phyloP scores from a whole-genome alignment of 1,284 basidiomycete species.

The Cryptococcus jaspeensis region DNA sequence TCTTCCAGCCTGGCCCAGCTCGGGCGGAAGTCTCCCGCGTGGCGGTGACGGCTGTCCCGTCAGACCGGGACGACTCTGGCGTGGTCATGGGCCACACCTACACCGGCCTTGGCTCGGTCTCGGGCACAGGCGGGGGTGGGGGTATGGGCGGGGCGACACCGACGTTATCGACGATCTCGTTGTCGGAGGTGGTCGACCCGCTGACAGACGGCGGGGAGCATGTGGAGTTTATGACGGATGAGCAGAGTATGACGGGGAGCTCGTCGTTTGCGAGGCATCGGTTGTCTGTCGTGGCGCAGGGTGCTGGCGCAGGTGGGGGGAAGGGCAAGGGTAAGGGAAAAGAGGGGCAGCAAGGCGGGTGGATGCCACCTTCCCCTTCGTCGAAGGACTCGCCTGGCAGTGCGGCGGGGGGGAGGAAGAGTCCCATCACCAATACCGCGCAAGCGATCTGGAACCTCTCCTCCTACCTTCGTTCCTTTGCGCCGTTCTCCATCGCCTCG shows the following conservation, averaged over 20 bases:
- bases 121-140: no score
- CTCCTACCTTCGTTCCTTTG: slow-evolving; percentile 38
- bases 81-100: slow-evolving; percentile 7
- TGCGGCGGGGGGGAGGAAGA: not conserved
- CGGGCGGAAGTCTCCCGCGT: slow-evolving; percentile 34
- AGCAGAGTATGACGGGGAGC: slow-evolving; percentile 30
- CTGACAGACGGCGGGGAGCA: slow-evolving; percentile 30
- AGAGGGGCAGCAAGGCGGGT: not conserved
- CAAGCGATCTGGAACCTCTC: slow-evolving; percentile 42
- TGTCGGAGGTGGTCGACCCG: slow-evolving; percentile 37
- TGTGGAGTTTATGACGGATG: slow-evolving; percentile 35
- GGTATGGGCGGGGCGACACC: slow-evolving; percentile 42
- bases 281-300: not conserved
- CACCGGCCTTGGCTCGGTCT: no score
- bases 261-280: slow-evolving; percentile 20
- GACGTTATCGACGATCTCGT: slow-evolving; percentile 43
- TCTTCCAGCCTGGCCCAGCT: slow-evolving; percentile 25
- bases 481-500: slow-evolving; percentile 37
- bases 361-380: not conserved
- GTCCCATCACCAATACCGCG: slow-evolving; percentile 33
- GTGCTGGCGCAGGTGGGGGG: not conserved
- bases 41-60: slow-evolving; percentile 32
- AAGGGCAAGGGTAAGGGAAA: not conserved
- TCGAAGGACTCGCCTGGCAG: no score
- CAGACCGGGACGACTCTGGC: slow-evolving; percentile 8